Evolutionary conservation across 306 rosid species (phyloP).

Genomic region (Cicer pinnatifidum): DNA sequence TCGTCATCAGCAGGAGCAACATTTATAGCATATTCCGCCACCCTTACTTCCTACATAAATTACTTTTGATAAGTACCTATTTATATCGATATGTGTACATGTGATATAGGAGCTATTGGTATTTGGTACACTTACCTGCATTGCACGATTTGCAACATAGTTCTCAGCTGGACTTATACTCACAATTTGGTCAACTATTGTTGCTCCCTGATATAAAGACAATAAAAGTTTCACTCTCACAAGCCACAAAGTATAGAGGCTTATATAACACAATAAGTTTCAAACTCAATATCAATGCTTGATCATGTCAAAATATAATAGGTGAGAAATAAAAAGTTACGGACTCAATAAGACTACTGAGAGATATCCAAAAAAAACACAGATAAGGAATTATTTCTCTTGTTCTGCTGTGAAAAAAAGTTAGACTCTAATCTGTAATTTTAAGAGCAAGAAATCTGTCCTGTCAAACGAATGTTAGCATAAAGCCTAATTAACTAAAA

Average conservation of each 20-base stretch:
- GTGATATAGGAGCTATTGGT: constrained; percentile 5
- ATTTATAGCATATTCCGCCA: constrained; percentile 59
- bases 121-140: constrained; percentile 48
- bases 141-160: constrained; percentile 63
- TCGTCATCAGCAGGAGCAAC: constrained; percentile 56
- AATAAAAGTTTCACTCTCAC: constrained; percentile 32
- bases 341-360: constrained; percentile 5
- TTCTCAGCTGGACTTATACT: constrained; percentile 72
- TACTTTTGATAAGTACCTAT: constrained; percentile 36
- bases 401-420: constrained; percentile 5
- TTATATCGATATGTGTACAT: constrained; percentile 22
- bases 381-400: not conserved
- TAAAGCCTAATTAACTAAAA: constrained; percentile 8
- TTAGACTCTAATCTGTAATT: constrained; percentile 14
- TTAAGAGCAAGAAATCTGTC: constrained; percentile 2
- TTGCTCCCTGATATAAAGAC: constrained; percentile 78
- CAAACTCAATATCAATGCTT: not conserved
- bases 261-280: constrained; percentile 7
- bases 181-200: constrained; percentile 85
- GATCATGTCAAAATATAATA: not conserved
- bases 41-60: constrained; percentile 67
- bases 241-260: constrained; percentile 12
- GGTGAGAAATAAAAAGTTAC: not conserved
- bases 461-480: constrained; percentile 29
- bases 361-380: constrained; percentile 7